Percentiles rank a stretch among this genome's conserved stretches.
These are phyloP conservation scores for Fusarium sp. DNA, from an alignment of 2,329 filamentous ascomycete genomes.

Conservation along the genomic window DNA sequence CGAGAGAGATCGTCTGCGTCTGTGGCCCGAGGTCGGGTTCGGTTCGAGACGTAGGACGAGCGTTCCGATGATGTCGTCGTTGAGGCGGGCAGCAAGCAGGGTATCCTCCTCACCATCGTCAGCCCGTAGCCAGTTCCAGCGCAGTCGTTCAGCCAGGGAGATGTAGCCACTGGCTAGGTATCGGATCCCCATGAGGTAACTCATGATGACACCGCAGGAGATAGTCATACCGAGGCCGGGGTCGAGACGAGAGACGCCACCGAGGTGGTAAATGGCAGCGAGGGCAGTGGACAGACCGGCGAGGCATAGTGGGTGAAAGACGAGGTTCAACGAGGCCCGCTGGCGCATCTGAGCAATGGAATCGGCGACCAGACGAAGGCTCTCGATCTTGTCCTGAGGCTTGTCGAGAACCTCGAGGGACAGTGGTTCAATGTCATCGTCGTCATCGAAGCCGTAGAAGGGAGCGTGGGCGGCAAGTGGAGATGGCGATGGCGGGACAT, in stretches of 20 bases:
- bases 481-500: slow-evolving; percentile 59
- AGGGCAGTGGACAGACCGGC: slow-evolving; percentile 56
- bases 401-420: slow-evolving; percentile 64
- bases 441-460: slow-evolving; percentile 56
- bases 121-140: slow-evolving; percentile 66
- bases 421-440: slow-evolving; percentile 64
- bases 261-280: slow-evolving; percentile 55
- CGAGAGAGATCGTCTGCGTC: slow-evolving; percentile 49
- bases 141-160: slow-evolving; percentile 65
- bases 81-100: slow-evolving; percentile 71
- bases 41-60: slow-evolving; percentile 72
- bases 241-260: slow-evolving; percentile 58
- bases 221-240: slow-evolving; percentile 64
- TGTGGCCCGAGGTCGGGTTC: slow-evolving; percentile 43
- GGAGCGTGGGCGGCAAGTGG: slow-evolving; percentile 68
- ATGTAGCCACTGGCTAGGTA: slow-evolving; percentile 69
- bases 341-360: slow-evolving; percentile 84
- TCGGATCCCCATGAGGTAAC: slow-evolving; percentile 67
- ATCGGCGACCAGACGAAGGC: slow-evolving; percentile 78
- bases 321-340: slow-evolving; percentile 66
- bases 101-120: slow-evolving; percentile 59
- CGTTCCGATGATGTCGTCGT: slow-evolving; percentile 73
- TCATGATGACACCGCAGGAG: slow-evolving; percentile 67
- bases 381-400: slow-evolving; percentile 68
- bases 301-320: slow-evolving; percentile 67